phyloP scores from a whole-genome alignment of 73 alveolate species.

The Blepharisma stoltei region DNA sequence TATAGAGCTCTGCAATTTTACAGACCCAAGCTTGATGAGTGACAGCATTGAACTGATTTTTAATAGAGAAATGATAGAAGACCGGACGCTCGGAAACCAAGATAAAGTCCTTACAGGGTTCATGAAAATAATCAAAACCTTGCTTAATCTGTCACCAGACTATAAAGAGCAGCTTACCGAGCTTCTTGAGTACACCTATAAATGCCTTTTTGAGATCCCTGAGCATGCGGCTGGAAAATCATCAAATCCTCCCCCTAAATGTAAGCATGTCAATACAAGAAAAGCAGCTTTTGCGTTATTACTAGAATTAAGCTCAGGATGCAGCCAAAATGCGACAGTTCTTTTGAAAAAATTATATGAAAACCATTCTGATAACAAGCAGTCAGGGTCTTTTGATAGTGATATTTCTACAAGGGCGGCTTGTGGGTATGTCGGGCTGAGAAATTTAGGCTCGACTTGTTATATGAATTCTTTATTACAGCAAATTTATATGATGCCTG shows the following conservation, averaged over 20 bases:
- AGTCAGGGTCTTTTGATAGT: slow-evolving; percentile 57
- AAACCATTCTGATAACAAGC: slow-evolving; percentile 53
- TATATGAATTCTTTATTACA: slow-evolving; percentile 91
- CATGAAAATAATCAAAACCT: neutral
- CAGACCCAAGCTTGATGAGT: neutral
- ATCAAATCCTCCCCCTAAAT: slow-evolving; percentile 43
- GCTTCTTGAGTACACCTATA: slow-evolving; percentile 11
- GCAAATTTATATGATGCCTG: slow-evolving; percentile 89
- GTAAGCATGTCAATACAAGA: slow-evolving; percentile 51
- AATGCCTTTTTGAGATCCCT: neutral
- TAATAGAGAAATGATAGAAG: slow-evolving; percentile 18
- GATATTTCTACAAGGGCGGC: slow-evolving; percentile 49
- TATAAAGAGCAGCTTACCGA: neutral
- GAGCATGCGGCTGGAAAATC: neutral
- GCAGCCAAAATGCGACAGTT: slow-evolving; percentile 32
- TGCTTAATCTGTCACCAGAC: neutral
- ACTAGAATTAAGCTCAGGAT: slow-evolving; percentile 40
- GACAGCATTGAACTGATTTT: slow-evolving; percentile 4
- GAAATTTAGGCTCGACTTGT: slow-evolving; percentile 93
- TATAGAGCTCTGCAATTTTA: neutral
- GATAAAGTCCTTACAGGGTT: slow-evolving; percentile 33
- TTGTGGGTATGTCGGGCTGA: slow-evolving; percentile 86
- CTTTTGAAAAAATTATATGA: slow-evolving; percentile 42
- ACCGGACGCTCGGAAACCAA: neutral
- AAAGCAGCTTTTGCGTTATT: slow-evolving; percentile 64